Base-by-base conservation (phyloP, 225 moss, liverwort and hornwort species). In the Climacium dendroides region DNA sequence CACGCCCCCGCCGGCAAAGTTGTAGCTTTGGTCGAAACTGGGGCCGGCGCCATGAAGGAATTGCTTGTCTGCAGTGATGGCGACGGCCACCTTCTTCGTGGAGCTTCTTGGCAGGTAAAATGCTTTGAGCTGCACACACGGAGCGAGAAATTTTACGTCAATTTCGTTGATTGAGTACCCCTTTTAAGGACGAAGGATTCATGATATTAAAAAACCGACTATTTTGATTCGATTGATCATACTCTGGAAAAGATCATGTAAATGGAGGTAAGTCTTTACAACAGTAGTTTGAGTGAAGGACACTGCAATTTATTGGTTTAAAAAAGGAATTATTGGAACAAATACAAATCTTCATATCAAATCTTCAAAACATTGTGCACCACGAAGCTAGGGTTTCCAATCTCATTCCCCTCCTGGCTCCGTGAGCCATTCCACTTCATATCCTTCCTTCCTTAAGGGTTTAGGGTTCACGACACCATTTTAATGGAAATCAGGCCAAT, bases 11-110 rank as follows among this genome's bases (percentile, higher is more conserved):
- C 92, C 90, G 37, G 90, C 88, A 1, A 89, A 77, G 85, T 35
- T 88, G 69, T 96, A 93, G 12, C 88, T 87, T 64, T 90, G 92
- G 57, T 91, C 85, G 16, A 97, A 95, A 73, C 93, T 95, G 23
- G 95, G 96, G 19, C 97, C 95, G 5, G 97, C 97, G 6, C 97
- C 97, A 29, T 97, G 96, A 18, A 97, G 94, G 7, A 93, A 96
- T 43, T 88, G 86, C 81, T 93, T 97, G 84, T 87, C 93, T 29
- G 92, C 87, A 0, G 80, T 43, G 48, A 96, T 91, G 41, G 87
- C 83, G 2, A 95, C 88, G 3, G 78, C 26, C 34, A 93, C 84
- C 29, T 86, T 91, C 81, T 91, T 89, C 5, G 89, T 55, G 30
- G 94, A 92, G 76, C 87, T 86, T 87, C 95, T 93, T 62, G 90